Evolutionary conservation across 768 basidiomycete genomes (phyloP), one percentile per base, ranked within the genome.

Genomic region (Ramaria sp.): DNA sequence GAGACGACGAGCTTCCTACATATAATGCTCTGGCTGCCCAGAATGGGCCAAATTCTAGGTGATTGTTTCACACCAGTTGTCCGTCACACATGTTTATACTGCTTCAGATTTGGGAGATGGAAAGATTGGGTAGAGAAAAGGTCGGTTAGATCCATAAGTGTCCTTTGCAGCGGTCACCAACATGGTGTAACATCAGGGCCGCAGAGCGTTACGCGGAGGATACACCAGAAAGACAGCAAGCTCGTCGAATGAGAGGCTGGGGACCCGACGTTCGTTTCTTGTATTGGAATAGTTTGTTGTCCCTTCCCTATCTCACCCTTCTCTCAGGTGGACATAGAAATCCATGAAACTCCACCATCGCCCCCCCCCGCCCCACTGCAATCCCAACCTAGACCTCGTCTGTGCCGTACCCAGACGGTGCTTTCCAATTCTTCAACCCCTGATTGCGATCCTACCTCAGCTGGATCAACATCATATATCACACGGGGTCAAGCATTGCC

Each of bases 61-160:
- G 66, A 60, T 72, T 49, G 57, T 18, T 18, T 24, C 18, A 54
- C 43, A 58, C 43, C 28, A 39, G 34, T 13, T 36, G 27, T 54
- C 39, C n/a, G 18, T 57, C 48, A 43, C 49, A 16, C 48, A 32
- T 55, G 57, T 55, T 58, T 13, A 56, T 20, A 16, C 27, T 4
- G n/a, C 43, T 39, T 8, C 61, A 91, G 88, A 62, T 91, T 91
- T 61, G 88, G 88, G 18, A 73, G 88, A 56, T 92, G 88, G 88
- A 78, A 76, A 63, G 79, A 81, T 5, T 92, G 88, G 88, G 85
- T 92, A 54, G 88, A 92, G 71, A 92, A 91, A 67, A 77, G 88
- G 88, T 83, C 13, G 15, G 24, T 16, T 32, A 24, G 38, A n/a
- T 9, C 22, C 37, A 30, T 55, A 43, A 22, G 18, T 32, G 27